These are phyloP conservation scores for Rhizophlyctis rosea DNA, from an alignment of 192 early-diverging fungal species.

Conservation along the genomic window DNA sequence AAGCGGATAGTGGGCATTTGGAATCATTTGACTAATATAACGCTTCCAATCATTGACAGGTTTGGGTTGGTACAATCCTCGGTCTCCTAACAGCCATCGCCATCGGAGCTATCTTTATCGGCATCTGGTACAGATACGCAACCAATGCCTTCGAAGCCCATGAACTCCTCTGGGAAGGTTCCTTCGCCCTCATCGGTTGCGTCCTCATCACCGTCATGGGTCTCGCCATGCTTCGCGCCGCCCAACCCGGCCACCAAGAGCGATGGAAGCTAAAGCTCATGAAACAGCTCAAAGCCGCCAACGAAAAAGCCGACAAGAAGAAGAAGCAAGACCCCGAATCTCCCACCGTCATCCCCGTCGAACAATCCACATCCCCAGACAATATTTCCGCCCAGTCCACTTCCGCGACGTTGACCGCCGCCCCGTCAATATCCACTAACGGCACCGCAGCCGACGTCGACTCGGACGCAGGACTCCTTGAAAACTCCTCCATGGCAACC, in stretches of 20 bases:
- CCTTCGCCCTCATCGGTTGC: conserved; percentile 73
- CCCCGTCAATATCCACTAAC: neutral
- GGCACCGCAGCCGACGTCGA: neutral
- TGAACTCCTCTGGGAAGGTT: conserved; percentile 82
- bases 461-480: too few species aligned
- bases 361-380: too few species aligned
- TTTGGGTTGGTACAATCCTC: conserved; percentile 71
- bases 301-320: conserved; percentile 30
- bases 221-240: conserved; percentile 71
- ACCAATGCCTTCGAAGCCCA: conserved; percentile 40
- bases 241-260: conserved; percentile 32
- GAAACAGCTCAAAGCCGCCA: too few species aligned
- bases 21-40: too few species aligned
- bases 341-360: neutral
- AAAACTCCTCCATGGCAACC: too few species aligned
- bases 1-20: too few species aligned
- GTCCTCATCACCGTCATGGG: conserved; percentile 79
- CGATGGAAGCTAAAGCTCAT: conserved; percentile 35
- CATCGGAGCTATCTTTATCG: conserved; percentile 76
- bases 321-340: neutral
- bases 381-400: neutral
- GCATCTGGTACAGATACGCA: conserved; percentile 62
- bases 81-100: conserved; percentile 68
- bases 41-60: conserved; percentile 28
- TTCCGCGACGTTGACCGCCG: neutral